Evolutionary conservation across 2,329 filamentous ascomycete species (phyloP).

Genomic region (Neofusicoccum umdonicola): DNA sequence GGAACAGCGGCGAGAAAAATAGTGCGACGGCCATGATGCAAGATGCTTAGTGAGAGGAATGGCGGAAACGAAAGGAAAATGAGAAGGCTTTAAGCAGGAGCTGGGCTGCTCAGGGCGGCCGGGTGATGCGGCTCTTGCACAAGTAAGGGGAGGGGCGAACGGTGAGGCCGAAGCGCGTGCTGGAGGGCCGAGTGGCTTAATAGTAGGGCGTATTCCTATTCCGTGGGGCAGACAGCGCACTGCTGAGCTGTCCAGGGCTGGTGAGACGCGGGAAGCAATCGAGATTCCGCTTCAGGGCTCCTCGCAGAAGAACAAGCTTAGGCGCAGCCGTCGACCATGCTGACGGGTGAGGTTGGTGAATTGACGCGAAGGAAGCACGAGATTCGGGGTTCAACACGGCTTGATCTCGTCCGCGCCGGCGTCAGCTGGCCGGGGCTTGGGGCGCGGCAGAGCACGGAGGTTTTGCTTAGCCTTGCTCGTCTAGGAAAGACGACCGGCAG

Average conservation of each 20-base stretch:
- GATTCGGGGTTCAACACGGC: background rate
- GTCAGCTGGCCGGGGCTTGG: background rate
- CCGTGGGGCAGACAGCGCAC: background rate
- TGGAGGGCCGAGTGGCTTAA: background rate
- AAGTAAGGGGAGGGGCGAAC: background rate
- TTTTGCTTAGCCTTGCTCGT: background rate
- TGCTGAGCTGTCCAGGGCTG: background rate
- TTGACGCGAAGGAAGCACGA: background rate
- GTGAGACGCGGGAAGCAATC: background rate
- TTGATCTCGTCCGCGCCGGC: background rate
- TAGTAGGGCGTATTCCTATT: conserved; percentile 6
- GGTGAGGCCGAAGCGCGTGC: conserved; percentile 6
- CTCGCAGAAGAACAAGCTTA: background rate
- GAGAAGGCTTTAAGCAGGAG: background rate
- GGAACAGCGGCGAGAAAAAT: background rate
- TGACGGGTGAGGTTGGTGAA: background rate
- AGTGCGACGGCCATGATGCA: background rate
- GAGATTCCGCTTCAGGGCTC: background rate
- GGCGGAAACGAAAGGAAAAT: too few relatives aligned
- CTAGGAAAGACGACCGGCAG: background rate
- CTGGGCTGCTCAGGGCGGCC: background rate
- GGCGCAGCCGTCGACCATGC: background rate
- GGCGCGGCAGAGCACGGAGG: background rate
- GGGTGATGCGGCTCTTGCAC: background rate
- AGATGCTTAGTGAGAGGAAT: too few relatives aligned